Evolutionary conservation across 495 filamentous ascomycete species (phyloP).

Genomic region (Beverwykella pulmonaria): DNA sequence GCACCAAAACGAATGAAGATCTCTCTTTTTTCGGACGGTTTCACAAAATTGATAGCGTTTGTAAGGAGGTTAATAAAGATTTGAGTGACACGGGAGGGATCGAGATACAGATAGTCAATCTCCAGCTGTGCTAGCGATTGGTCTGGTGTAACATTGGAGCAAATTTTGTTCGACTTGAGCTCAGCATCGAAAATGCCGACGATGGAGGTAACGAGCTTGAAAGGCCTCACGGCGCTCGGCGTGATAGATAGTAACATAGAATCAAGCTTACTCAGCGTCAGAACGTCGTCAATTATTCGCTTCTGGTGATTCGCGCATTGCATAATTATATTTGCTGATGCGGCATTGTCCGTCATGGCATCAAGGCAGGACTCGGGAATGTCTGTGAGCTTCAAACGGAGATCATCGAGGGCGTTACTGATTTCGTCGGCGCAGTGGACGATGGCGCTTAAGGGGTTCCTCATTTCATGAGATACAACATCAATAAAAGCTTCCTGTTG

Average conservation of each 20-base stretch:
- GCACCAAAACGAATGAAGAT: conserved; percentile 39
- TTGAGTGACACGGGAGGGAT: conserved; percentile 40
- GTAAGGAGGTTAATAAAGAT: conserved; percentile 47
- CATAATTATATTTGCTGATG: conserved; percentile 40
- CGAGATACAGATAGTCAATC: conserved; percentile 41
- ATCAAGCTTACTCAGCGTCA: conserved; percentile 44
- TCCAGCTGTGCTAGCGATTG: conserved; percentile 24
- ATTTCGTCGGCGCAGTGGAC: conserved; percentile 45
- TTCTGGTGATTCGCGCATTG: conserved; percentile 44
- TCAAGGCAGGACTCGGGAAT: conserved; percentile 31
- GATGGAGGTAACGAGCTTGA: conserved; percentile 27
- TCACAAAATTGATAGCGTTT: conserved; percentile 47
- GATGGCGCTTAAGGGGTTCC: conserved; percentile 45
- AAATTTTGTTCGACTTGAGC: conserved; percentile 37
- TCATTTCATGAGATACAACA: conserved; percentile 41
- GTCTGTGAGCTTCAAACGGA: not conserved
- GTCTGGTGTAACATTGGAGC: conserved; percentile 31
- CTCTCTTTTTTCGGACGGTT: conserved; percentile 32
- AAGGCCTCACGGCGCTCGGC: conserved; percentile 35
- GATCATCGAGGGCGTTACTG: conserved; percentile 17
- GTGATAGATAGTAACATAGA: conserved; percentile 40
- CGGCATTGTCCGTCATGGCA: conserved; percentile 25
- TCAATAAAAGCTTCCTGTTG: conserved; percentile 41
- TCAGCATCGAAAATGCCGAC: conserved; percentile 44
- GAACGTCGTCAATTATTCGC: conserved; percentile 46